These are phyloP conservation scores for Exophiala lecanii-corni DNA, from an alignment of 2,329 filamentous ascomycete genomes.

Conservation along the genomic window DNA sequence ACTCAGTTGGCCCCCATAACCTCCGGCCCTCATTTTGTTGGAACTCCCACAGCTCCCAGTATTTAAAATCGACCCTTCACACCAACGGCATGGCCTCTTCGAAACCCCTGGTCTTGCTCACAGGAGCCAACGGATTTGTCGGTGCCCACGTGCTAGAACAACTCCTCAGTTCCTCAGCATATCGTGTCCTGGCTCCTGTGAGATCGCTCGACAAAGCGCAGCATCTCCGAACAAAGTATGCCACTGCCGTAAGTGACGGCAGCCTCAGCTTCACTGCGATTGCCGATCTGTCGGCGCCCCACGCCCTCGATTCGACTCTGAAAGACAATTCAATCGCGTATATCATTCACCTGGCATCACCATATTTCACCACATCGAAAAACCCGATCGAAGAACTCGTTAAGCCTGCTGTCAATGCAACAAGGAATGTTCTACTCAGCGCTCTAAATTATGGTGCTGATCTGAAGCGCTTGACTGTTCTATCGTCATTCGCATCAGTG, in stretches of 20 bases:
- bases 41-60: no score
- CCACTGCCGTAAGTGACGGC: background rate
- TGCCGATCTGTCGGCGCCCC: slow-evolving; percentile 34
- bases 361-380: slow-evolving; percentile 1
- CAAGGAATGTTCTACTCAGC: slow-evolving; percentile 56
- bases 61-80: no score
- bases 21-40: no score
- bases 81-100: no score
- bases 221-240: slow-evolving; percentile 1
- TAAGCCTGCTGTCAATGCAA: slow-evolving; percentile 50
- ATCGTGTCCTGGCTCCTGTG: slow-evolving; percentile 1
- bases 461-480: slow-evolving; percentile 70
- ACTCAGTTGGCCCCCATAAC: no score
- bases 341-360: slow-evolving; percentile 32
- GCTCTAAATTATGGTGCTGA: slow-evolving; percentile 58
- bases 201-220: background rate
- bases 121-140: slow-evolving; percentile 4
- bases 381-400: slow-evolving; percentile 27
- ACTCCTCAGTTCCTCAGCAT: background rate
- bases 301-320: slow-evolving; percentile 40
- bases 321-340: slow-evolving; percentile 31
- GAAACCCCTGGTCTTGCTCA: slow-evolving; percentile 6
- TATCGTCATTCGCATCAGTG: slow-evolving; percentile 63
- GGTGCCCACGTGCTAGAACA: slow-evolving; percentile 10
- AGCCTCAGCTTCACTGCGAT: background rate